These are phyloP conservation scores for Nyctanthes arbortristis DNA, from an alignment of 257 asterid species.

Conservation along the genomic window DNA sequence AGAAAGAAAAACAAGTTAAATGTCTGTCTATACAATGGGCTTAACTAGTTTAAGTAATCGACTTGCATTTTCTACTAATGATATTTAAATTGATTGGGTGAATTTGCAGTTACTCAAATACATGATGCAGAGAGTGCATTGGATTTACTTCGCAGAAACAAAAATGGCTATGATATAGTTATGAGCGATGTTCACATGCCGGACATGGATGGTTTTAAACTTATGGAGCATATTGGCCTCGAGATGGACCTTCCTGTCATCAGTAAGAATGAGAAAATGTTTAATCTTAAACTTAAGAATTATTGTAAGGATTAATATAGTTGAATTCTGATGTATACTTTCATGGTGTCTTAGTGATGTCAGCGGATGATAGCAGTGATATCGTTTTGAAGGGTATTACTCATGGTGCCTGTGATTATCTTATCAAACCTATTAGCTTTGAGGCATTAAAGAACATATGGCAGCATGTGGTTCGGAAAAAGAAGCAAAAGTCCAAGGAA, in stretches of 20 bases:
- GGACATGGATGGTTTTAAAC: constrained; percentile 95
- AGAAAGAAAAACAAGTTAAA: background rate
- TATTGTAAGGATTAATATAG: background rate
- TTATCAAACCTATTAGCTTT: constrained; percentile 86
- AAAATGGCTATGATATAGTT: constrained; percentile 73
- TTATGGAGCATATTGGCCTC: constrained; percentile 81
- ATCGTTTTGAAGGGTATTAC: constrained; percentile 96
- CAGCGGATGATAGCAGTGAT: constrained; percentile 83
- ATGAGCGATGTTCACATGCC: constrained; percentile 99
- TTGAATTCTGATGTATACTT: constrained; percentile 18
- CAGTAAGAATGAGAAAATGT: constrained; percentile 51
- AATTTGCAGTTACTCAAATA: constrained; percentile 56
- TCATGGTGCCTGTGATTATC: constrained; percentile 96
- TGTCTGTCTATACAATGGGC: background rate
- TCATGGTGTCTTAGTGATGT: constrained; percentile 71
- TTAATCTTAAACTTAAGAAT: background rate
- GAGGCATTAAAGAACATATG: constrained; percentile 97
- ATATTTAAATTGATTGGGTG: background rate
- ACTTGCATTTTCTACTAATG: constrained; percentile 7
- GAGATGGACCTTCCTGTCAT: constrained; percentile 98
- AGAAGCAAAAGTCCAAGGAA: constrained; percentile 71
- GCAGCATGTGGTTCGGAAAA: constrained; percentile 94
- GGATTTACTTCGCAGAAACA: constrained; percentile 65
- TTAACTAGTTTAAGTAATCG: no score
- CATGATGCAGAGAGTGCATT: constrained; percentile 82